phyloP scores from a whole-genome alignment of 1,284 basidiomycete genomes.

The Filobasidium uniguttulatum region DNA sequence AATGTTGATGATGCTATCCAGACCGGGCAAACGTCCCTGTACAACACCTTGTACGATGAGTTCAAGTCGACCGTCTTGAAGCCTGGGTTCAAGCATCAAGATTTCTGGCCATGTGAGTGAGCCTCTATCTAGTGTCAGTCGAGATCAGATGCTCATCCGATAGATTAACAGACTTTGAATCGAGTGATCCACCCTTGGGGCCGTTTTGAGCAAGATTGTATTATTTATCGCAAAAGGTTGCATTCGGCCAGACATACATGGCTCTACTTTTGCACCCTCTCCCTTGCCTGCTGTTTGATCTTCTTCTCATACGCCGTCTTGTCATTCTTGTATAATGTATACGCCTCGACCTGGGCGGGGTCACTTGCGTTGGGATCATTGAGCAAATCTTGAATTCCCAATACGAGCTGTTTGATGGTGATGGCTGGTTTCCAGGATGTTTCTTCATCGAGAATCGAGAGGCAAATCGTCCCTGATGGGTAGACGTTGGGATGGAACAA shows the following conservation, averaged over 20 bases:
- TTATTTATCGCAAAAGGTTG: too few species aligned
- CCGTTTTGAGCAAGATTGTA: too few species aligned
- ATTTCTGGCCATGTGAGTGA: constrained; percentile 33
- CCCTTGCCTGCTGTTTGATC: constrained; percentile 66
- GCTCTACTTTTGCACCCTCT: constrained; percentile 60
- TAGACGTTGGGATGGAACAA: constrained; percentile 98
- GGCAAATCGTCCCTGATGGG: constrained; percentile 93
- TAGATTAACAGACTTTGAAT: too few species aligned
- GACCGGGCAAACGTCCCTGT: constrained; percentile 34
- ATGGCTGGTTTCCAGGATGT: constrained; percentile 99
- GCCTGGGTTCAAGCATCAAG: constrained; percentile 29
- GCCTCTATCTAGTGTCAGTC: too few species aligned
- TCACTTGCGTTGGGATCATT: constrained; percentile 90
- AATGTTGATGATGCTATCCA: background rate
- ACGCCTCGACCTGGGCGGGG: constrained; percentile 92
- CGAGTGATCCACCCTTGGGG: too few species aligned
- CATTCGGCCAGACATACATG: too few species aligned
- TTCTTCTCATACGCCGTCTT: constrained; percentile 73
- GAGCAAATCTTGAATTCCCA: constrained; percentile 88
- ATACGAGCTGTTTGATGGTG: constrained; percentile 94
- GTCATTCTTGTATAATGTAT: constrained; percentile 95
- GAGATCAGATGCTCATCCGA: too few species aligned
- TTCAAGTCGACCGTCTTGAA: constrained; percentile 24
- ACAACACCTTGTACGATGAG: constrained; percentile 28
- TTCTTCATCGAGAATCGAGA: constrained; percentile 97